Percentiles rank a stretch among this genome's conserved stretches.
phyloP scores from a whole-genome alignment of 192 early-diverging fungal species.

The Phycomyces nitens region DNA sequence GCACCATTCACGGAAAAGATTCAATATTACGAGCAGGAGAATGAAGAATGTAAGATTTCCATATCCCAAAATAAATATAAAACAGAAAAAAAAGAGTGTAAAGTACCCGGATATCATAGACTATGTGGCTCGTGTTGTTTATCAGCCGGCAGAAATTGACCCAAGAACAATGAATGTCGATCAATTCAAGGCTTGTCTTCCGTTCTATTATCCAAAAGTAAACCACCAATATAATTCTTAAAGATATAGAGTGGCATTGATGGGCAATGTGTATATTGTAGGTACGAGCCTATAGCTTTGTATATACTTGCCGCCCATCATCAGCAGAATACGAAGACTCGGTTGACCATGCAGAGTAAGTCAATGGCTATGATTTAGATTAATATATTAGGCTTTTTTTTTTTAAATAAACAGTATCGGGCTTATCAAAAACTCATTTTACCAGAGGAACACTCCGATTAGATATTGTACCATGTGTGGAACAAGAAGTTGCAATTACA shows the following conservation, averaged over 20 bases:
- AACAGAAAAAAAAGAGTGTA: not conserved
- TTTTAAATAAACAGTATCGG: not conserved
- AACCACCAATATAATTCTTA: not conserved
- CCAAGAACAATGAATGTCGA: no score
- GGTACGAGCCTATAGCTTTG: conserved; percentile 29
- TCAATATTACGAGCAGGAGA: conserved; percentile 29
- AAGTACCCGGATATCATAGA: not conserved
- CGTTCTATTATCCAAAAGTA: conserved; percentile 52
- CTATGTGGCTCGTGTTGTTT: conserved; percentile 18
- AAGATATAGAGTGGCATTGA: no score
- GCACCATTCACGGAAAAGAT: conserved; percentile 39
- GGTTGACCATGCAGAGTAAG: not conserved
- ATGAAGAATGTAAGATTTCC: not conserved
- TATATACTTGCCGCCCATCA: not conserved
- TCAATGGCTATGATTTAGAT: not conserved
- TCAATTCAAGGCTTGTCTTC: conserved; percentile 2
- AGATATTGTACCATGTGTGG: conserved; percentile 20
- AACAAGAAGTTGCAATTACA: not conserved
- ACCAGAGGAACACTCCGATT: conserved; percentile 18
- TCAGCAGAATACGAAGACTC: not conserved
- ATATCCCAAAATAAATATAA: no score
- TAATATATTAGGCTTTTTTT: no score
- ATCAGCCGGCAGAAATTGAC: conserved; percentile 1
- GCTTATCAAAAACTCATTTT: not conserved
- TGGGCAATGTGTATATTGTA: not conserved